Evolutionary conservation across 768 basidiomycete genomes (phyloP).

Genomic region (Harrya chromipes): DNA sequence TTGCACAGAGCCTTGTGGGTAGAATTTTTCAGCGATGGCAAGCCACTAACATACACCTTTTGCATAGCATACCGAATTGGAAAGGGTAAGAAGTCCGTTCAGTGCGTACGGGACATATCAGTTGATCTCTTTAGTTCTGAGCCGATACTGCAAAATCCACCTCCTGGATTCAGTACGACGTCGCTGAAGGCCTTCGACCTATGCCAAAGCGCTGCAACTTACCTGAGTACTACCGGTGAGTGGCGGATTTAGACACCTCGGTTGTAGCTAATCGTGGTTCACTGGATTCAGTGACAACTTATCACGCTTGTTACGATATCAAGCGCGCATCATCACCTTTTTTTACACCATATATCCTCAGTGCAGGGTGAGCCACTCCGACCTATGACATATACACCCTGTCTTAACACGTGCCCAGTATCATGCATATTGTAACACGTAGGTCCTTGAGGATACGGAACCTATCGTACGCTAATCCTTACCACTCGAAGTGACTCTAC

Average conservation of each 20-base stretch:
- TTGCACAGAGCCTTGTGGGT: conserved; percentile 80
- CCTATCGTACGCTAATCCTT: conserved; percentile 10
- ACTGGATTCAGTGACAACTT: conserved; percentile 51
- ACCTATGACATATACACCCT: not conserved
- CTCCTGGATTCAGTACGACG: conserved; percentile 36
- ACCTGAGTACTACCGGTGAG: conserved; percentile 64
- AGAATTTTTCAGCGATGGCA: not conserved
- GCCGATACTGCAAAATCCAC: conserved; percentile 42
- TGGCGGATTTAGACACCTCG: not conserved
- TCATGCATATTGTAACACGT: conserved; percentile 80
- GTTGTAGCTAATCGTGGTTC: conserved; percentile 6
- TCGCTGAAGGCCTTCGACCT: conserved; percentile 71
- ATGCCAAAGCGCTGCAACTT: conserved; percentile 69
- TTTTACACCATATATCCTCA: conserved; percentile 65
- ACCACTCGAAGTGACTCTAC: conserved; percentile 54
- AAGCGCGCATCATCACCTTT: conserved; percentile 60
- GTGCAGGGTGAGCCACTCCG: conserved; percentile 56
- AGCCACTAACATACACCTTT: conserved; percentile 8
- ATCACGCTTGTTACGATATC: conserved; percentile 59
- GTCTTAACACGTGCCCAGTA: conserved; percentile 38
- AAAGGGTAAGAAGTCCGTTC: conserved; percentile 43
- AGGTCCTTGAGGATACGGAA: conserved; percentile 24
- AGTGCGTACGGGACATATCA: not conserved
- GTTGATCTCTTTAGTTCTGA: conserved; percentile 36
- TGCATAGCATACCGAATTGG: conserved; percentile 66